These are phyloP conservation scores for Elaeis guineensis DNA, from an alignment of 176 grass and related monocot species.

Conservation along the genomic window DNA sequence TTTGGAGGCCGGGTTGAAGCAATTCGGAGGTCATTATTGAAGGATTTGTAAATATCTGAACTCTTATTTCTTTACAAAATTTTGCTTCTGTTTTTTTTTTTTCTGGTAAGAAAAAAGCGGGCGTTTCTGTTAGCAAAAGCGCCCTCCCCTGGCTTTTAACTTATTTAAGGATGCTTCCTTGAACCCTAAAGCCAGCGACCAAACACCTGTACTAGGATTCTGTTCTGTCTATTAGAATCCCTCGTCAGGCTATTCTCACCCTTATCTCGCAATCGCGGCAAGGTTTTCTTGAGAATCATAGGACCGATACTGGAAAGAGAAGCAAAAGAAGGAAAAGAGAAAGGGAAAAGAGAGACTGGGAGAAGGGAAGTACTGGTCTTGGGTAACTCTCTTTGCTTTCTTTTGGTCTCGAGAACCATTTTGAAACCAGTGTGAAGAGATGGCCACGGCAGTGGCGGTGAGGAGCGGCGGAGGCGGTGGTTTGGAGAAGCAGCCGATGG, in stretches of 20 bases:
- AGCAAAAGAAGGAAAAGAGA: slow-evolving; percentile 23
- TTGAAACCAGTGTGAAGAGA: slow-evolving; percentile 13
- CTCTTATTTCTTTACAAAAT: too few species aligned
- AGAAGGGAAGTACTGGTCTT: slow-evolving; percentile 15
- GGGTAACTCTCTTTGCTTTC: background rate
- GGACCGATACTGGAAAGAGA: slow-evolving; percentile 9
- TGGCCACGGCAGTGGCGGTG: slow-evolving; percentile 77
- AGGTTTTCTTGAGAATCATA: slow-evolving; percentile 9
- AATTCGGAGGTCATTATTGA: too few species aligned
- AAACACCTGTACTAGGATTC: too few species aligned
- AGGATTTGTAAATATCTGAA: too few species aligned
- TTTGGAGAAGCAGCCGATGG: slow-evolving; percentile 53
- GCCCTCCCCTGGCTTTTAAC: too few species aligned
- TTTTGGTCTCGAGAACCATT: slow-evolving; percentile 12
- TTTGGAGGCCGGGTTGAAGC: too few species aligned
- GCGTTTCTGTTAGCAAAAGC: too few species aligned
- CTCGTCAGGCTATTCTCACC: too few species aligned
- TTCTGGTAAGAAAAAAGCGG: too few species aligned
- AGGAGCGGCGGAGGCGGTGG: slow-evolving; percentile 43
- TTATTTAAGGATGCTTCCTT: too few species aligned
- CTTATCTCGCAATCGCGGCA: slow-evolving; percentile 2
- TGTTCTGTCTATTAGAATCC: background rate
- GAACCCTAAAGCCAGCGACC: too few species aligned
- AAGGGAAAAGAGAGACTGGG: slow-evolving; percentile 13
- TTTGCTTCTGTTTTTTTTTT: too few species aligned